Evolutionary conservation across 306 rosid species (phyloP).

Genomic region (Fragaria iinumae): DNA sequence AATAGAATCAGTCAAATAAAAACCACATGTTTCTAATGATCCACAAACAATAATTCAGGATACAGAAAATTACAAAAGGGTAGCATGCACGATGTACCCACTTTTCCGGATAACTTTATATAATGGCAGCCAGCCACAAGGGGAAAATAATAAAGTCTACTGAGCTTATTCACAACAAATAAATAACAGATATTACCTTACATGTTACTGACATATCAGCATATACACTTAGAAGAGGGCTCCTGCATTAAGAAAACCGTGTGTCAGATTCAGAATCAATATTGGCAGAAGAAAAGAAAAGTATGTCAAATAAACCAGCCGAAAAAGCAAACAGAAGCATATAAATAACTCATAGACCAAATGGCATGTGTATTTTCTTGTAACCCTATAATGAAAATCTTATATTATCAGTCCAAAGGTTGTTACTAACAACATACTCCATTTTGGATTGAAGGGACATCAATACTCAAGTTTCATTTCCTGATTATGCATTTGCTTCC

Average conservation of each 20-base stretch:
- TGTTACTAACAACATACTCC: background rate
- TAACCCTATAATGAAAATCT: background rate
- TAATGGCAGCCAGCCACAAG: background rate
- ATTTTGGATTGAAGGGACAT: background rate
- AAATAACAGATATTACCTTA: constrained; percentile 55
- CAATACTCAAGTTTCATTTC: background rate
- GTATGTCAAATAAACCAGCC: background rate
- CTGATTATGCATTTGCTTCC: background rate
- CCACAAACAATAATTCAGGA: background rate
- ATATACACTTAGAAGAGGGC: constrained; percentile 90
- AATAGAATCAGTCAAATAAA: background rate
- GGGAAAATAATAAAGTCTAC: background rate
- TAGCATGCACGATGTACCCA: background rate
- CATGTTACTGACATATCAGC: constrained; percentile 97
- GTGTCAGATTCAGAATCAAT: constrained; percentile 16
- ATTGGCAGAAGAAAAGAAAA: background rate
- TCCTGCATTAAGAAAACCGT: constrained; percentile 52
- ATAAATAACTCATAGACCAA: background rate
- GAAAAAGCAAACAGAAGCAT: background rate
- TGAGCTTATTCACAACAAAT: background rate
- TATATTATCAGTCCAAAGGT: background rate
- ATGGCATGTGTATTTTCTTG: background rate
- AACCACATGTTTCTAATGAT: background rate
- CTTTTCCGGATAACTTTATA: background rate
- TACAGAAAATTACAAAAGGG: background rate